Evolutionary conservation across 1,284 basidiomycete genomes (phyloP).

Genomic region (Leccinum griseonigrum): DNA sequence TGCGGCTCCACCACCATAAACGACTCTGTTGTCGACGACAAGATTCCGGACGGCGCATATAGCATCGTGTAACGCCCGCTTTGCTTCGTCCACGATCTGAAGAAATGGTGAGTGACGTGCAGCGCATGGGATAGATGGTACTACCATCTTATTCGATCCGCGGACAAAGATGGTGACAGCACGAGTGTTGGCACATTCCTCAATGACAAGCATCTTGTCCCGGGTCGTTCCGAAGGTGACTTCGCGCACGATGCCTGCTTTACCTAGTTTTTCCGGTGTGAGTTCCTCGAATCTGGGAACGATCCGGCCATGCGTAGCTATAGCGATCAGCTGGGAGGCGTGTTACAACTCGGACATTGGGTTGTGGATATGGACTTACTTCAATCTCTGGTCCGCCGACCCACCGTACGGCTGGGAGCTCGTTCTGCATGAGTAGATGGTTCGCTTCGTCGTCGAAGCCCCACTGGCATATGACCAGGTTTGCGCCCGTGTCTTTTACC

Average conservation of each 20-base stretch:
- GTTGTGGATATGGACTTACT: constrained; percentile 41
- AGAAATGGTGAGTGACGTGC: not conserved
- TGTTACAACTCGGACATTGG: not conserved
- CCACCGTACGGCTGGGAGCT: constrained; percentile 98
- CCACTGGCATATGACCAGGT: constrained; percentile 99
- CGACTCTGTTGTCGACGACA: constrained; percentile 93
- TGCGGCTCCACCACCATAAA: constrained; percentile 97
- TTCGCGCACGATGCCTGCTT: constrained; percentile 91
- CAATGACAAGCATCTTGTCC: constrained; percentile 99
- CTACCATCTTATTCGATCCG: constrained; percentile 98
- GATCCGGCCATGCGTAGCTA: constrained; percentile 97
- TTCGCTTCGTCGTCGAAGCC: constrained; percentile 99
- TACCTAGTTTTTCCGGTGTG: constrained; percentile 86
- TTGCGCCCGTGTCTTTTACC: constrained; percentile 98
- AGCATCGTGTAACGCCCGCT: constrained; percentile 95
- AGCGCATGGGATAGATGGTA: constrained; percentile 14
- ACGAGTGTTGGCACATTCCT: constrained; percentile 95
- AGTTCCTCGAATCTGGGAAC: constrained; percentile 98
- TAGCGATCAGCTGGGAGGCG: constrained; percentile 81
- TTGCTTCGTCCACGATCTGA: constrained; percentile 98
- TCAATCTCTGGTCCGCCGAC: constrained; percentile 99
- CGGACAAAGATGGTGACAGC: constrained; percentile 98
- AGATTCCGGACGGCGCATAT: constrained; percentile 97
- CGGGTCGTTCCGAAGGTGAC: constrained; percentile 95
- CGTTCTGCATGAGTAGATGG: constrained; percentile 96